These are phyloP conservation scores for Tetramitus jugosus DNA, from an alignment of 208 protist genomes.

Conservation along the genomic window DNA sequence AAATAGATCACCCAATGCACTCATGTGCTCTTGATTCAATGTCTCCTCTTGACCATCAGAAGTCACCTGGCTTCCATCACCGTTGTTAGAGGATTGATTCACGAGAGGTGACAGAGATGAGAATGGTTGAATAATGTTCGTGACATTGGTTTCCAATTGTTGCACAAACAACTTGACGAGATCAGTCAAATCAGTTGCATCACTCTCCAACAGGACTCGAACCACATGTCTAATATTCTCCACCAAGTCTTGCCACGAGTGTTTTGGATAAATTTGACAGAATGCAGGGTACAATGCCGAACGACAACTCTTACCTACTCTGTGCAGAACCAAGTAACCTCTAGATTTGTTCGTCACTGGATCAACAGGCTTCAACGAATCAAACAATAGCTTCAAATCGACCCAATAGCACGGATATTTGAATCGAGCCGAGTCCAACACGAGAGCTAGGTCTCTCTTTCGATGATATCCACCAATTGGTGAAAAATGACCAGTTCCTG, in stretches of 20 bases:
- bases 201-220: neutral
- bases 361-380: constrained; percentile 38
- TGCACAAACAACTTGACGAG: neutral
- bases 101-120: too few species aligned
- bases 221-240: neutral
- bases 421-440: constrained; percentile 58
- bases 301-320: neutral
- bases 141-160: neutral
- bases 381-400: constrained; percentile 30
- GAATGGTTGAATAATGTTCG: neutral
- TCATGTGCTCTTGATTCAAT: neutral
- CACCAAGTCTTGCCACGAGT: neutral
- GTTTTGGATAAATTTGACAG: neutral
- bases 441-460: constrained; percentile 40
- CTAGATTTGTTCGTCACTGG: constrained; percentile 25
- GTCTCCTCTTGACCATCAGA: too few species aligned
- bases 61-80: too few species aligned
- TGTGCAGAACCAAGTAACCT: constrained; percentile 20
- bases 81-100: too few species aligned
- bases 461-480: constrained; percentile 49
- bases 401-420: constrained; percentile 62
- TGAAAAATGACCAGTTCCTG: constrained; percentile 50
- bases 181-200: neutral
- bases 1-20: neutral
- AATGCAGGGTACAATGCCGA: neutral